Conservation (phyloP, 352 stramenopile genomes). For the Globisporangium viniferum region DNA sequence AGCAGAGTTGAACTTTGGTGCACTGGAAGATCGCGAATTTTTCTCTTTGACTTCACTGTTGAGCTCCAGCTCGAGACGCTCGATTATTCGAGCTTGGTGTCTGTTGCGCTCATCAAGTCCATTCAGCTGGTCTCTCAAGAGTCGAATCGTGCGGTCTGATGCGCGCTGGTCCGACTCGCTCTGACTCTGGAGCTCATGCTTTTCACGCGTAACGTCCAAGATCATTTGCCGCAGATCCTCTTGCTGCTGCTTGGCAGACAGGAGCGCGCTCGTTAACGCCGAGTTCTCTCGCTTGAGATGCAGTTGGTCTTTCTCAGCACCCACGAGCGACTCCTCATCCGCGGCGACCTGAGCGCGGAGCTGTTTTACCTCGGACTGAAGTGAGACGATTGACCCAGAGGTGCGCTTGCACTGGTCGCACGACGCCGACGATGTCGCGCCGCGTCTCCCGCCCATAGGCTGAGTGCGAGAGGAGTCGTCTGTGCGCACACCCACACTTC, state of each 20-base stretch:
- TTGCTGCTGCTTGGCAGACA: slow-evolving; percentile 49
- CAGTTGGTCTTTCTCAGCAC: slow-evolving; percentile 35
- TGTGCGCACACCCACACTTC: slow-evolving; percentile 12
- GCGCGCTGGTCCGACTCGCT: slow-evolving; percentile 35
- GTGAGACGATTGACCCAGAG: slow-evolving; percentile 27
- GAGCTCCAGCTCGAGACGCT: slow-evolving; percentile 18
- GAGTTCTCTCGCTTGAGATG: slow-evolving; percentile 46
- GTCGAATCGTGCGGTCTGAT: slow-evolving; percentile 23
- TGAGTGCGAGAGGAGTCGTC: slow-evolving; percentile 38
- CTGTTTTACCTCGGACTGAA: slow-evolving; percentile 52
- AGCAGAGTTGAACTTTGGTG: no score
- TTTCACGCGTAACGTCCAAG: slow-evolving; percentile 47
- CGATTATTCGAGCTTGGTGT: slow-evolving; percentile 11
- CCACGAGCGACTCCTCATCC: slow-evolving; percentile 46
- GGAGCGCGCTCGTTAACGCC: slow-evolving; percentile 37
- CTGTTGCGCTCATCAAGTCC: slow-evolving; percentile 23
- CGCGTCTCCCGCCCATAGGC: slow-evolving; percentile 14
- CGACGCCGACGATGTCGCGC: background rate
- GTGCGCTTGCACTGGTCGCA: slow-evolving; percentile 46
- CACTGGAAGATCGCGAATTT: background rate
- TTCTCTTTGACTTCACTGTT: background rate
- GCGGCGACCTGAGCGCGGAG: slow-evolving; percentile 31
- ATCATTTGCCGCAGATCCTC: slow-evolving; percentile 49
- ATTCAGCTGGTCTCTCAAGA: slow-evolving; percentile 35
- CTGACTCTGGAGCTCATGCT: slow-evolving; percentile 43